A percentile compares a stretch with the other conserved stretches of the same genome.
Evolutionary conservation across 768 basidiomycete species (phyloP).

Genomic region (Trichaptum fuscoviolaceum): DNA sequence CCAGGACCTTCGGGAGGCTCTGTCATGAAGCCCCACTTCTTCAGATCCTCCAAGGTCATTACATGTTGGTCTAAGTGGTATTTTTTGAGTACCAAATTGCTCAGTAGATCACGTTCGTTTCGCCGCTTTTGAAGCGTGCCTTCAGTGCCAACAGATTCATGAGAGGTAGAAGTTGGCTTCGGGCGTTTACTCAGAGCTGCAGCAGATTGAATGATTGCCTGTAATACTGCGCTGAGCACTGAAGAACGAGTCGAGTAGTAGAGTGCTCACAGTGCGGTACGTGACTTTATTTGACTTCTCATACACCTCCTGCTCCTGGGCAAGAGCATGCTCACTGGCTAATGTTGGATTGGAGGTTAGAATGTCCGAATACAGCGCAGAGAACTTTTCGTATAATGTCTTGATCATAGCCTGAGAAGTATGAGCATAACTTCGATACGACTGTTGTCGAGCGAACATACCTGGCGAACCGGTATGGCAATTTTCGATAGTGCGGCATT

Average conservation of each 20-base stretch:
- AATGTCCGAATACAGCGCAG: constrained; percentile 57
- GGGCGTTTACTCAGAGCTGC: constrained; percentile 48
- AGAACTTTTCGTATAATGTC: constrained; percentile 67
- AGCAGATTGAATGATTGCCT: constrained; percentile 50
- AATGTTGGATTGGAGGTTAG: constrained; percentile 50
- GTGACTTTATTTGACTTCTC: constrained; percentile 67
- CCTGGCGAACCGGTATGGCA: constrained; percentile 71
- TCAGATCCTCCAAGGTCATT: constrained; percentile 51
- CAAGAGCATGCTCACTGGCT: constrained; percentile 73
- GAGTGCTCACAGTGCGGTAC: constrained; percentile 67
- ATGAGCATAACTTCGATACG: background rate
- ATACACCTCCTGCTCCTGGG: constrained; percentile 80
- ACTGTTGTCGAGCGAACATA: constrained; percentile 19
- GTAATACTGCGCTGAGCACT: constrained; percentile 9
- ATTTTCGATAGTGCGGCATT: constrained; percentile 68
- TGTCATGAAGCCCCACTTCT: constrained; percentile 65
- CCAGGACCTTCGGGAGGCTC: constrained; percentile 65
- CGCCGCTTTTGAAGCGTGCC: constrained; percentile 51
- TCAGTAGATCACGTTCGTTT: constrained; percentile 48
- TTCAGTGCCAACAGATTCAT: constrained; percentile 77
- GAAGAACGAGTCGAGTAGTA: constrained; percentile 12
- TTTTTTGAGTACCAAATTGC: constrained; percentile 48
- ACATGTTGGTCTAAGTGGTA: constrained; percentile 52
- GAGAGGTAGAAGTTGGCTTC: constrained; percentile 49
- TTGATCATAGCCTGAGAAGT: constrained; percentile 61